Base-by-base conservation (phyloP, 2,329 filamentous ascomycete genomes). In the Cercospora janseana region DNA sequence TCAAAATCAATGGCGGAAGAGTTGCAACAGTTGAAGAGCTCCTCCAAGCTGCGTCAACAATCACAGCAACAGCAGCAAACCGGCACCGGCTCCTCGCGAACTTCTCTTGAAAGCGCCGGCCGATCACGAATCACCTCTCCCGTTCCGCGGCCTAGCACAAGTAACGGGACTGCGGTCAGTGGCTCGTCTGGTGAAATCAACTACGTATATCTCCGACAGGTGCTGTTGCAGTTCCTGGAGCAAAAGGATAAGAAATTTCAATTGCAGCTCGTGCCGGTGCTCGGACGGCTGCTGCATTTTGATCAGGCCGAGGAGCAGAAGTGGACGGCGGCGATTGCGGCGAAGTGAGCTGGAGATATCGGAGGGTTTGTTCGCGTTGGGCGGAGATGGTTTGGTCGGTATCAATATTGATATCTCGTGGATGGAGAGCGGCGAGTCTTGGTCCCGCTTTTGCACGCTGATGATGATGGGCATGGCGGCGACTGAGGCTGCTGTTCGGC, bases 241-340 rank as follows among this genome's bases (percentile, higher is more conserved):
- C 83, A 88, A 59, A 88, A 83, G 71, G 87, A 92, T 65, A 86
- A 84, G 67, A 86, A 81, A 72, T 74, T 88, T 60, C 80, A 88
- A 61, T 78, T 82, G 56, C 86, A 89, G 73, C 75, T 92, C 57
- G 84, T 93, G 49, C 87, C 87, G 1, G 87, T 91, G 26, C 68
- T 93, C 61, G 85, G 84, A 23, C 85, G 87, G 77, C 71, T 92
- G 65, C 71, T 93, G 64, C 81, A 82, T 66, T 89, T 92, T 71
- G 85, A 89, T 70, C 82, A 82, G 83, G 81, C 79, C 60, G 90
- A 95, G 60, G 87, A 93, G 71, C 85, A 93, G 70, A 92, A 88
- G 70, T 95, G 89, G 88, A 81, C 85, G 70, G 80, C 83, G 13
- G 89, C 86, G 2, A 83, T 95, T 41, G 75, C 77, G 53, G 75